Base-by-base conservation (phyloP, 2,329 filamentous ascomycete species). In the Fusarium irregulare region DNA sequence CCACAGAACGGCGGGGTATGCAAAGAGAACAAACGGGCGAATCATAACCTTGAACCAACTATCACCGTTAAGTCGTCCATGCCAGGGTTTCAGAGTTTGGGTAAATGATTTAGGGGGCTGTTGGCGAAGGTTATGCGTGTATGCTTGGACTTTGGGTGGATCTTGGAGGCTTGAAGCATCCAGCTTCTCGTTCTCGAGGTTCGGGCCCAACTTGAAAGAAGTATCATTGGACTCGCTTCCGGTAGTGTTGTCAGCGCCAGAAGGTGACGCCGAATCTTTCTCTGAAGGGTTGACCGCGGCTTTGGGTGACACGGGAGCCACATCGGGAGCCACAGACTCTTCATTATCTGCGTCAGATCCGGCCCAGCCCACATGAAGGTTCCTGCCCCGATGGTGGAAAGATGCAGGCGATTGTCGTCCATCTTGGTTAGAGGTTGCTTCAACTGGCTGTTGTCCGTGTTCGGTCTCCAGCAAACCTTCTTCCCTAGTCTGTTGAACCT, bases 1-100 rank as follows among this genome's bases (percentile, higher is more conserved):
- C 95, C 94, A 98, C 11, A 98, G 86, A 2, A 98, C 92, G 1
- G 92, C 88, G 0, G 96, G 96, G 76, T 98, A 98, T 2, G 91
- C 88, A 73, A 91, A 97, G 2, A 98, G 86, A 48, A 98, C 89
- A 66, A 98, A 93, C 0, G 95, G 96, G 2, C 95, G 87, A 7
- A 91, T 45, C 58, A 92, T 91, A 20, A 93, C 93, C 64, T 90
- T 91, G 77, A 91, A 79, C 94, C 94, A 98, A 12, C 84, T 91
- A 75, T 97, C 93, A 16, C 89, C 84, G 51, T 88, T 88, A 13
- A 98, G 87, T 14, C 93, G 89, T 2, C 95, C 94, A 72, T 93
- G 91, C 83, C 87, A 97, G 0, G 92, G 87, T 61, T 84, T 89
- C 3, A 98, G 88, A 44, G 93, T 92, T 75, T 96, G 89, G 1